Evolutionary conservation across 306 rosid species (phyloP).

Genomic region (Castanospermum australe): DNA sequence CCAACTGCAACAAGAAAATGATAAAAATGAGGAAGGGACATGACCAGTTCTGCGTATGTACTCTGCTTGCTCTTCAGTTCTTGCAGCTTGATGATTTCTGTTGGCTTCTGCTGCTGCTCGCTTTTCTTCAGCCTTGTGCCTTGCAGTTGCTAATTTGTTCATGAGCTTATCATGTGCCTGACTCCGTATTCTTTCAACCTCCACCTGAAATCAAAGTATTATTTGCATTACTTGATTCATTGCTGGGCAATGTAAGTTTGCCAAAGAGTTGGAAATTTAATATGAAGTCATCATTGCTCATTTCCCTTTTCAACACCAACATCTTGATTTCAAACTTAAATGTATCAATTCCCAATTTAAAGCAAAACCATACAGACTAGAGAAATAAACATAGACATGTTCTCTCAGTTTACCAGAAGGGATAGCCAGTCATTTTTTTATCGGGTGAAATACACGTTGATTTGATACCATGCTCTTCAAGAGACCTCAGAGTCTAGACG

Average conservation of each 20-base stretch:
- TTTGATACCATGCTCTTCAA: neutral
- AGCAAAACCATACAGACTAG: neutral
- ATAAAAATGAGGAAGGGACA: constrained; percentile 56
- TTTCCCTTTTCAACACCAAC: neutral
- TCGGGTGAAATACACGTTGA: neutral
- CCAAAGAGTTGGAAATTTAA: neutral
- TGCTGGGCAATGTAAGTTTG: neutral
- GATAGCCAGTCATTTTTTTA: neutral
- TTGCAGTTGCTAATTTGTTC: constrained; percentile 79
- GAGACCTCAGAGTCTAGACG: neutral
- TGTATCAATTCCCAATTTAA: neutral
- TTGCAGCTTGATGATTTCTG: constrained; percentile 69
- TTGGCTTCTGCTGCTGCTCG: constrained; percentile 79
- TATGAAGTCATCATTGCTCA: neutral
- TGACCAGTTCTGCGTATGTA: constrained; percentile 81
- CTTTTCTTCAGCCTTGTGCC: constrained; percentile 89
- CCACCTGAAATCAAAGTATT: constrained; percentile 61
- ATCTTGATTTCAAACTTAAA: neutral
- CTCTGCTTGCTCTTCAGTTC: constrained; percentile 77
- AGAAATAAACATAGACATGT: neutral
- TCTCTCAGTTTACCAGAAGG: neutral
- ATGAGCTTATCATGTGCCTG: constrained; percentile 74
- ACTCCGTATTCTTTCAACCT: constrained; percentile 77
- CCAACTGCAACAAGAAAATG: constrained; percentile 71
- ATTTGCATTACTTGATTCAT: neutral